phyloP scores from a whole-genome alignment of 192 early-diverging fungal species.

The Coemansia sp. region DNA sequence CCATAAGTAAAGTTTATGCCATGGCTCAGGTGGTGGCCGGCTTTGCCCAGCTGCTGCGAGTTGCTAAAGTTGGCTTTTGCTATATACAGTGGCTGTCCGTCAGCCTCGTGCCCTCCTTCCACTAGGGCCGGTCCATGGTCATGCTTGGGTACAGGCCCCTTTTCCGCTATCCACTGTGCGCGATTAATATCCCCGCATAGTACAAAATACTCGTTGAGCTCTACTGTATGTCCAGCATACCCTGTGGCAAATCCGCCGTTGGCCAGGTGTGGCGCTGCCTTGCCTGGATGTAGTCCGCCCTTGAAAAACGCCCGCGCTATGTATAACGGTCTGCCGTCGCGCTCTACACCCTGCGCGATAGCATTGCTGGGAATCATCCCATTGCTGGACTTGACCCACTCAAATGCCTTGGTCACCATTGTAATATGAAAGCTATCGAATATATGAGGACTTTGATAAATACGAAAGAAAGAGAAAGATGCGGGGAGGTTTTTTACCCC shows the following conservation, averaged over 20 bases:
- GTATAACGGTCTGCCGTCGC: constrained; percentile 58
- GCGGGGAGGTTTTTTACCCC: background rate
- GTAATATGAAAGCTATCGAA: background rate
- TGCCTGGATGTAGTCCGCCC: constrained; percentile 54
- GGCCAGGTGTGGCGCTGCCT: constrained; percentile 47
- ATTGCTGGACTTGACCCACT: constrained; percentile 35
- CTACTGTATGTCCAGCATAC: constrained; percentile 56
- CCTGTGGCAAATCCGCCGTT: constrained; percentile 54
- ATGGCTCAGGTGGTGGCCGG: constrained; percentile 28
- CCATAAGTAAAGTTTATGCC: constrained; percentile 44
- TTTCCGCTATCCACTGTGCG: constrained; percentile 52
- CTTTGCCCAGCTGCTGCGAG: constrained; percentile 48
- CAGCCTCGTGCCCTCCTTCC: constrained; percentile 38
- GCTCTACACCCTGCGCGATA: constrained; percentile 59
- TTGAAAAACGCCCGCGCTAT: constrained; percentile 60
- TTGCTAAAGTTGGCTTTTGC: constrained; percentile 27
- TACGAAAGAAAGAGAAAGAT: background rate
- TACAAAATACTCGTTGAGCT: constrained; percentile 57
- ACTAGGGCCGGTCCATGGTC: constrained; percentile 16
- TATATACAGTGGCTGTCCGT: constrained; percentile 44
- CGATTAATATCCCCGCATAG: constrained; percentile 60
- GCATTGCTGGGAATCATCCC: constrained; percentile 35
- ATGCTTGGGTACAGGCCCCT: constrained; percentile 27
- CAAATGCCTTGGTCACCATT: constrained; percentile 8
- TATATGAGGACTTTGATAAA: background rate